Base-by-base conservation (phyloP, 2,329 filamentous ascomycete genomes). In the Cladophialophora exuberans region DNA sequence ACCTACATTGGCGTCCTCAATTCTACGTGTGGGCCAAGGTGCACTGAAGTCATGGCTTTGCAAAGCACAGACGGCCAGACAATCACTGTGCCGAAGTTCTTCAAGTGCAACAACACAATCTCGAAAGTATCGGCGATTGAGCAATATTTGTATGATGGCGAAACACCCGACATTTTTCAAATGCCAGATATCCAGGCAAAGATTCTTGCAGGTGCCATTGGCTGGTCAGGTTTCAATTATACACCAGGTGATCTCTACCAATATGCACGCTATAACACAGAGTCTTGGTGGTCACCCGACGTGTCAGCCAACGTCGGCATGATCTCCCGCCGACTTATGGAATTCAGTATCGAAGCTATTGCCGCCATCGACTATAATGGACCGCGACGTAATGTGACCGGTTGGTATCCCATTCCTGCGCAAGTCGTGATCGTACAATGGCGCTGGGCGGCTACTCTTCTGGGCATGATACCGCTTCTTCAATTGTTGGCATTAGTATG, bases 381-480 rank as follows among this genome's bases (percentile, higher is more conserved):
- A 10, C 57, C 58, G 10, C 39, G 62, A 9, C 49, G 15, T n/a
- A 59, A 96, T 79, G 67, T 93, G 96, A 42, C 88, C 89, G 13
- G 89, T 77, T 23, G 92, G 97, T 2, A 91, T 88, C 88, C 92
- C 95, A 33, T 83, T 80, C 4, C 91, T 88, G 13, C 75, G 77
- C 72, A 97, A 92, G 66, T 96, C 96, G 59, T 92, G 84, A 62
- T 97, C 96, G 72, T 99, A 96, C 70, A 60, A 20, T 65, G 63
- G 63, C 45, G 39, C 17, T 65, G 59, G 52, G 50, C 63, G 1
- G 55, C 50, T 11, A 23, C 62, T 9, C 51, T 65, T 23, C 36
- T 65, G 20, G 55, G 38, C 20, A 43, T 64, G 3, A 57, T 64
- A 2, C 63, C 63, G 9, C 35, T 49, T 4, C 22, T 63, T 3